Conservation (phyloP, 805 yeast species). For the Maudiozyma bulderi region DNA sequence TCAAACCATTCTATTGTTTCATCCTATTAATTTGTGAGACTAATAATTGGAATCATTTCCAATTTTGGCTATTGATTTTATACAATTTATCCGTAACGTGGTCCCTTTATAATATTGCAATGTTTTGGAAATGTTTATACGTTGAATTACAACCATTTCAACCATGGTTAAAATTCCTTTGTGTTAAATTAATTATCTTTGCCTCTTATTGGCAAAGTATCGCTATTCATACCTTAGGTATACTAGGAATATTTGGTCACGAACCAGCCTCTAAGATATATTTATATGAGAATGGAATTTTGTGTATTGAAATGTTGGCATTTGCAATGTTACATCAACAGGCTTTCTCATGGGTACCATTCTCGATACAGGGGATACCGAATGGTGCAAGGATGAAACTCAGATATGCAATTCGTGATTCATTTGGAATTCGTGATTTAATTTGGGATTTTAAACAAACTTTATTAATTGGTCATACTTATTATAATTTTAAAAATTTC, state of each 20-base stretch:
- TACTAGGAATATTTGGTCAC: conserved; percentile 32
- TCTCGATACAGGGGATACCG: conserved; percentile 49
- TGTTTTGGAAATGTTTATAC: conserved; percentile 89
- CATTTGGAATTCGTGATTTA: conserved; percentile 68
- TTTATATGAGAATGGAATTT: conserved; percentile 63
- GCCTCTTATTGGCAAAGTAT: conserved; percentile 98
- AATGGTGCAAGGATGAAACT: conserved; percentile 59
- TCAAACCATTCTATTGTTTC: conserved; percentile 73
- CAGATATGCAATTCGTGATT: conserved; percentile 61
- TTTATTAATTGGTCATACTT: conserved; percentile 51
- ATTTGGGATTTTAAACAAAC: conserved; percentile 66
- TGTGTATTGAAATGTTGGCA: conserved; percentile 75
- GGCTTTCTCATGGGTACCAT: conserved; percentile 74
- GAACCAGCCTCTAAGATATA: conserved; percentile 37
- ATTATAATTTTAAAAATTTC: conserved; percentile 72
- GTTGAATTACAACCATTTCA: conserved; percentile 65
- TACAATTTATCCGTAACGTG: conserved; percentile 76
- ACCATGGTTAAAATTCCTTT: conserved; percentile 86
- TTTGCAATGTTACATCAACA: conserved; percentile 85
- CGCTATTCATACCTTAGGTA: conserved; percentile 43
- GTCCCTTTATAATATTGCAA: conserved; percentile 75
- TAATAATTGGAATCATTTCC: conserved; percentile 38
- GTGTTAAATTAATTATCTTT: conserved; percentile 88
- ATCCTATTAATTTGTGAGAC: conserved; percentile 38
- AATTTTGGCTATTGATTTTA: conserved; percentile 49